Evolutionary conservation across 306 rosid species (phyloP).

Genomic region (Oxytropis ochrocephala): DNA sequence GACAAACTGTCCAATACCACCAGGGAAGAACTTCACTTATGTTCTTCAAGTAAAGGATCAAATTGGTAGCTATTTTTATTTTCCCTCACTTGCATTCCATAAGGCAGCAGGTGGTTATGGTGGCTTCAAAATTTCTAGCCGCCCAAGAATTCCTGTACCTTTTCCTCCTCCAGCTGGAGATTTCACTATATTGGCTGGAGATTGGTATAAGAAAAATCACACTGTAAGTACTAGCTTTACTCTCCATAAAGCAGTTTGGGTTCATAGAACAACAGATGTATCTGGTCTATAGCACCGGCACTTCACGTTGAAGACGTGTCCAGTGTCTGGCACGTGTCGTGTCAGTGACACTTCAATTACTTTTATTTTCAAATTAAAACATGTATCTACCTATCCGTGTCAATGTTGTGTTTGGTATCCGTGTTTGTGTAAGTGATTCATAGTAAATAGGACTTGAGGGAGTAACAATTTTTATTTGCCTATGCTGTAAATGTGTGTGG

Average conservation of each 20-base stretch:
- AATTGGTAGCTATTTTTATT: conserved; percentile 88
- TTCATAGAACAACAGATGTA: too few species aligned
- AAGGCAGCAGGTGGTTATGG: conserved; percentile 93
- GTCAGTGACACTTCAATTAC: too few species aligned
- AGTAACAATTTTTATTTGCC: too few species aligned
- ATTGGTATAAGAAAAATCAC: conserved; percentile 83
- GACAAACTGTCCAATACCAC: conserved; percentile 84
- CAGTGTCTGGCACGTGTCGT: too few species aligned
- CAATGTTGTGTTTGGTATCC: too few species aligned
- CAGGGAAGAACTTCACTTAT: conserved; percentile 81
- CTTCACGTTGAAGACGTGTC: too few species aligned
- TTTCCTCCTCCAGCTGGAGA: conserved; percentile 80
- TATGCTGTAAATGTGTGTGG: too few species aligned
- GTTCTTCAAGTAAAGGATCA: conserved; percentile 90
- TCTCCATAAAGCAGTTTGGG: not conserved
- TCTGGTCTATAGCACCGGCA: too few species aligned
- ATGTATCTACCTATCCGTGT: too few species aligned
- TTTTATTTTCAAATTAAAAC: too few species aligned
- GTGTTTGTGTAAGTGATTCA: too few species aligned
- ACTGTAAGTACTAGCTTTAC: conserved; percentile 41
- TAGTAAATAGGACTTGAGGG: too few species aligned
- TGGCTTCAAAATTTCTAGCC: conserved; percentile 67
- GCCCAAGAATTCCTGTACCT: conserved; percentile 73
- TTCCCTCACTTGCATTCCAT: conserved; percentile 79
- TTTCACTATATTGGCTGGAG: conserved; percentile 73